Evolutionary conservation across 176 grass and related monocot genomes (phyloP), one percentile per base, ranked within the genome.

Genomic region (Avena sativa): DNA sequence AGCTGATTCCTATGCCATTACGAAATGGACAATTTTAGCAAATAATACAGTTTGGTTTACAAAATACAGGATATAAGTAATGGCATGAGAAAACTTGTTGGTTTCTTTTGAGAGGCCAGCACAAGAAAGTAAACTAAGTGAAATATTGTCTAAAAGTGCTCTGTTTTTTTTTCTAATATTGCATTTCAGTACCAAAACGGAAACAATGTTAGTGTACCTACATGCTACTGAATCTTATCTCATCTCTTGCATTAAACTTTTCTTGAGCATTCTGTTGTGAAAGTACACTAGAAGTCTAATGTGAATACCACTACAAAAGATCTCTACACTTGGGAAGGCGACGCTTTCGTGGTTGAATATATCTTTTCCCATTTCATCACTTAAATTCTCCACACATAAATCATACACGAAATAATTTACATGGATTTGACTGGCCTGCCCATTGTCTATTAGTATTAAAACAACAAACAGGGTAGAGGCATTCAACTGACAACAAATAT

Each of bases 241-340:
- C 20, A 25, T 12, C 21, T 73, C 70, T 23, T 73, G 11, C 17
- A 46, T 73, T 48, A 48, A 21, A 48, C n/a, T 47, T 73, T 4
- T 73, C 8, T 23, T 12, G 20, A 20, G 43, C 20, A 73, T 73
- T n/a, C 9, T 21, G 9, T 73, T 73, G 2, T 23, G 11, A 9
- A 73, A 70, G 4, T 48, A 6, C 43, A 21, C n/a, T 23, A 48
- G 44, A 21, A 73, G 67, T 17, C 36, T 47, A 11, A 6, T n/a
- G 19, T 72, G 69, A 46, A 72, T 47, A 20, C 34, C 69, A 72
- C 16, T 9, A 73, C 70, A 73, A 73, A 73, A 73, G 9, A 46
- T 72, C 38, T 23, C 19, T 73, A 48, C 20, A 63, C 60, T 12
- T 63, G 2, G 9, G 60, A 23, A 19, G 19, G 70, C 12, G 20